These are phyloP conservation scores for Glonium stellatum DNA, from an alignment of 495 filamentous ascomycete genomes.

Conservation along the genomic window DNA sequence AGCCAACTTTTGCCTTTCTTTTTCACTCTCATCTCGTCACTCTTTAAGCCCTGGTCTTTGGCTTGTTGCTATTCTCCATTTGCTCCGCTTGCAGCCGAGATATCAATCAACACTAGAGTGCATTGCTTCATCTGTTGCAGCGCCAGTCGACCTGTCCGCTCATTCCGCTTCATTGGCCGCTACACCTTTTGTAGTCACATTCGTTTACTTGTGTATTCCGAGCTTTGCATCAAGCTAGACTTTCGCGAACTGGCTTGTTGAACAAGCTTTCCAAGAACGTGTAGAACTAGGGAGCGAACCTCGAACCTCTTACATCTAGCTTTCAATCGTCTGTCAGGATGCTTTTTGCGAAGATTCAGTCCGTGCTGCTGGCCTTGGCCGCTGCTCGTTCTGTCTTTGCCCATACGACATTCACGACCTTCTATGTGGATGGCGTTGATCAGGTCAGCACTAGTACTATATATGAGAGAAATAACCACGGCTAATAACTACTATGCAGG, in stretches of 20 bases:
- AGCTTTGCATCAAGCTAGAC: slow-evolving; percentile 10
- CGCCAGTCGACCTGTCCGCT: slow-evolving; percentile 28
- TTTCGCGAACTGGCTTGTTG: slow-evolving; percentile 6
- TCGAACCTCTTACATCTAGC: neutral
- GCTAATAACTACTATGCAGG: slow-evolving; percentile 42
- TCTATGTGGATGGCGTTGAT: slow-evolving; percentile 53
- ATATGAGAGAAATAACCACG: neutral
- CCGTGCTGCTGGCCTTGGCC: slow-evolving; percentile 21
- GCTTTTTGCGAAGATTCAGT: slow-evolving; percentile 19
- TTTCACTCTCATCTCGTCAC: slow-evolving; percentile 11
- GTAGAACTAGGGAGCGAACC: neutral
- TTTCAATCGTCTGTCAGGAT: neutral
- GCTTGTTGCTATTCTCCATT: neutral
- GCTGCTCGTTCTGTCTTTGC: slow-evolving; percentile 35
- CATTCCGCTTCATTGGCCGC: slow-evolving; percentile 16
- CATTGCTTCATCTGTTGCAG: slow-evolving; percentile 5
- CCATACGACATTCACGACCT: slow-evolving; percentile 61
- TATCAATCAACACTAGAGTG: neutral
- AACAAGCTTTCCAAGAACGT: neutral
- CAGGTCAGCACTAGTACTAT: slow-evolving; percentile 10
- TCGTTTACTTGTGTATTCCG: slow-evolving; percentile 21
- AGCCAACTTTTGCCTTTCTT: slow-evolving; percentile 25
- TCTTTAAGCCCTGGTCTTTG: slow-evolving; percentile 16
- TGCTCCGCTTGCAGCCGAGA: neutral
- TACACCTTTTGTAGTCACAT: slow-evolving; percentile 9